Percentiles rank a stretch among this genome's conserved stretches.
Evolutionary conservation across 2,329 filamentous ascomycete species (phyloP).

Genomic region (Aschersonia sp.): DNA sequence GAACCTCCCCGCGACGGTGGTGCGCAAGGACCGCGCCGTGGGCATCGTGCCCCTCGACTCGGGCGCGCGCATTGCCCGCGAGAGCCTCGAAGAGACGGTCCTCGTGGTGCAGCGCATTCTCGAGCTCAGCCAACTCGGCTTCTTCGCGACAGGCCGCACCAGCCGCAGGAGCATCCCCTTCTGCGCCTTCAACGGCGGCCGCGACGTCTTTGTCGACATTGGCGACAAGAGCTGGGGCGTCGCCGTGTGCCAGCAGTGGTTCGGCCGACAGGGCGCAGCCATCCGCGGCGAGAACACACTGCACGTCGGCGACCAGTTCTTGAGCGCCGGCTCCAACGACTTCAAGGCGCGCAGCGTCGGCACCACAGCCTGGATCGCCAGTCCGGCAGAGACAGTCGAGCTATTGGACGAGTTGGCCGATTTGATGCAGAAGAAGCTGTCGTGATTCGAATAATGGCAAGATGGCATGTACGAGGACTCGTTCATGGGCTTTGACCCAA

Average conservation of each 20-base stretch:
- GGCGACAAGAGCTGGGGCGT: constrained; percentile 97
- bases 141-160: constrained; percentile 4
- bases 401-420: constrained; percentile 69
- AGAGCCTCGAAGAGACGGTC: constrained; percentile 91
- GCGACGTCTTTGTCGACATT: constrained; percentile 97
- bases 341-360: constrained; percentile 89
- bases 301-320: constrained; percentile 93
- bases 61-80: constrained; percentile 59
- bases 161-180: constrained; percentile 50
- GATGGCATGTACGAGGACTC: too few relatives aligned
- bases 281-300: constrained; percentile 68
- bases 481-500: too few relatives aligned
- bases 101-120: constrained; percentile 87
- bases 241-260: constrained; percentile 80
- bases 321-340: constrained; percentile 90
- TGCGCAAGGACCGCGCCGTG: constrained; percentile 81
- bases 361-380: constrained; percentile 95
- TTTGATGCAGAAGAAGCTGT: constrained; percentile 23
- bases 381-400: constrained; percentile 77
- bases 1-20: constrained; percentile 61
- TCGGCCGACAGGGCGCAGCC: constrained; percentile 37
- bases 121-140: constrained; percentile 53
- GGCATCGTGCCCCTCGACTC: constrained; percentile 54
- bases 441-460: background rate
- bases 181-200: constrained; percentile 95